A percentile compares a stretch with the other conserved stretches of the same genome.
Conservation (phyloP, 2,329 filamentous ascomycete genomes). For the Colletotrichum lini region DNA sequence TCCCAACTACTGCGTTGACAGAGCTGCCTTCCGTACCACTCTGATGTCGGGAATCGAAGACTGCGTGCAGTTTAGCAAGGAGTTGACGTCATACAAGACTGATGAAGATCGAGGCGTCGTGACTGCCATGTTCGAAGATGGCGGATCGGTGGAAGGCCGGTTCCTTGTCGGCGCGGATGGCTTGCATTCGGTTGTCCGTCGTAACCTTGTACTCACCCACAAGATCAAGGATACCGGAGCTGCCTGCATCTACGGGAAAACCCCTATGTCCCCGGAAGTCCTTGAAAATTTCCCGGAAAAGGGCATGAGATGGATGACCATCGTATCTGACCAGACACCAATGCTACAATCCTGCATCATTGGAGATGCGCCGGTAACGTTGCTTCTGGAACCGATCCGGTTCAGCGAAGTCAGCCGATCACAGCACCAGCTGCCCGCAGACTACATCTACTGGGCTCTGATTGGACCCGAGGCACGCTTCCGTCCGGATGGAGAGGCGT, state of each 20-base stretch:
- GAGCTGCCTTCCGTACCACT: constrained; percentile 73
- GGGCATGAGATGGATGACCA: constrained; percentile 74
- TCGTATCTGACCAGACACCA: constrained; percentile 77
- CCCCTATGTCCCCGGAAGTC: constrained; percentile 66
- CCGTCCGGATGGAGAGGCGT: constrained; percentile 11
- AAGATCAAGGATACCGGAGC: constrained; percentile 76
- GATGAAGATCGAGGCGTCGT: constrained; percentile 70
- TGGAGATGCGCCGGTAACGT: constrained; percentile 68
- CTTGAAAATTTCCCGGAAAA: constrained; percentile 72
- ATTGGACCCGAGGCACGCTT: constrained; percentile 21
- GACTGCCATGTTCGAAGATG: constrained; percentile 71
- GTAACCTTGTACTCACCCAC: constrained; percentile 52
- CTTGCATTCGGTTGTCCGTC: constrained; percentile 72
- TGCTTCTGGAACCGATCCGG: constrained; percentile 64
- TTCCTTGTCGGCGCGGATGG: constrained; percentile 75
- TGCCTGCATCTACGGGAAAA: constrained; percentile 76
- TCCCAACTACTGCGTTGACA: constrained; percentile 67
- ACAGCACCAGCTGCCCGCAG: not conserved
- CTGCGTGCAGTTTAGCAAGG: constrained; percentile 67
- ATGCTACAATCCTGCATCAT: constrained; percentile 70
- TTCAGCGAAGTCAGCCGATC: constrained; percentile 9
- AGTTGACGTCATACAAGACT: constrained; percentile 67
- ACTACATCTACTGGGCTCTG: constrained; percentile 30
- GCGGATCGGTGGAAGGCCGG: constrained; percentile 69
- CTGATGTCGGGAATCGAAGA: constrained; percentile 71